Conservation (phyloP, 768 basidiomycete species). For the Tulasnella sp. region DNA sequence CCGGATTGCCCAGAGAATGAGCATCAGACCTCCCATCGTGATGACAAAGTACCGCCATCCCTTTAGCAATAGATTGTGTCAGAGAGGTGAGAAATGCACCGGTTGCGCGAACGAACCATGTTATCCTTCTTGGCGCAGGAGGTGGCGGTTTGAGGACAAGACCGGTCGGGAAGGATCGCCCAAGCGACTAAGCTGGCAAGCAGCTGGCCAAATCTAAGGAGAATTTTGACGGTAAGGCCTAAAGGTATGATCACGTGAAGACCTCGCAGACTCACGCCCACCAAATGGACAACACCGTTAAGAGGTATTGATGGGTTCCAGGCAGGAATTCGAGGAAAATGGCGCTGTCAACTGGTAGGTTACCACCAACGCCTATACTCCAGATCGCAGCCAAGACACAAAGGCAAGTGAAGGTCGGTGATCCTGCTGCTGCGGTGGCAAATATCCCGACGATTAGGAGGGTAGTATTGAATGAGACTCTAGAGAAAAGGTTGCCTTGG, state of each 20-base stretch:
- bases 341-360: constrained; percentile 63
- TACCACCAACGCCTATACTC: constrained; percentile 60
- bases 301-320: constrained; percentile 58
- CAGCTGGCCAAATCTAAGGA: constrained; percentile 44
- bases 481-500: constrained; percentile 19
- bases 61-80: constrained; percentile 17
- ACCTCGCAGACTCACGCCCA: constrained; percentile 37
- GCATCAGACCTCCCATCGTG: constrained; percentile 58
- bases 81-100: neutral
- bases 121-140: constrained; percentile 42
- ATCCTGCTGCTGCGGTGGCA: constrained; percentile 50
- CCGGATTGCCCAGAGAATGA: constrained; percentile 48
- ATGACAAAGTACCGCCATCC: constrained; percentile 74
- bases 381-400: constrained; percentile 36
- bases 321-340: constrained; percentile 69
- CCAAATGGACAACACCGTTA: constrained; percentile 66
- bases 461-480: constrained; percentile 60
- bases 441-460: constrained; percentile 57
- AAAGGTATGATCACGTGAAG: neutral
- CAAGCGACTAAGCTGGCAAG: constrained; percentile 57
- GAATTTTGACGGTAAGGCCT: neutral
- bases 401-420: constrained; percentile 41
- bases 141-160: constrained; percentile 35
- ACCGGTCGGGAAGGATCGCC: constrained; percentile 59
- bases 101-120: constrained; percentile 29